Evolutionary conservation across 164 flowering plant genomes (phyloP), one percentile per base, ranked within the genome.

Genomic region (Kalanchoe fedtschenkoi): DNA sequence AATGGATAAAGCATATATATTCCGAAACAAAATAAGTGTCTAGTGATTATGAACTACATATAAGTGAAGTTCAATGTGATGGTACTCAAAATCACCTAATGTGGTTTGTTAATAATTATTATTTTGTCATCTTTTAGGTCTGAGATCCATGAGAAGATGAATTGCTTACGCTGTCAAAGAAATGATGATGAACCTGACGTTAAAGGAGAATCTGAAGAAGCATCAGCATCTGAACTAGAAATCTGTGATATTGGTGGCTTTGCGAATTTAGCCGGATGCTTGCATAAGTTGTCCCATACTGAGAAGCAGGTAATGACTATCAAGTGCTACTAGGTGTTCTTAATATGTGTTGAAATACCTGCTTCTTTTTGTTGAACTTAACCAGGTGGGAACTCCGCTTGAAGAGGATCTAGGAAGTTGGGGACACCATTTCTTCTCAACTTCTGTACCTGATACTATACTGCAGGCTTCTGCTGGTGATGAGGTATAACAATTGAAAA

Each of bases 391-490:
- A 35, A 65, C 78, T 60, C 97, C 97, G 17, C 64, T 80, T 35
- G 97, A 95, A 72, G 97, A 95, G 72, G 99, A 95, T 77, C 72
- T 95, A 61, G 77, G 77, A 57, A 88, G 79, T 68, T 95, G 99
- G 97, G 97, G 96, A 28, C 99, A 93, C 82, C 97, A 95, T 76
- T 71, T 65, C 63, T 63, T 21, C 65, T 55, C 96, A 51, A 66
- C 79, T 24, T 71, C 96, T 9, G 95, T 95, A 33, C 99, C 99
- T 66, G 99, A 95, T 79, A 59, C 73, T 61, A 83, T 85, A 65
- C 69, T 95, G 43, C 96, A 87, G 77, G 91, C 95, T 70, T 83
- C 99, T 47, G 97, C 97, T 53, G 97, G 99, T 58, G 85, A 90
- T 44, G 96, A 95, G 93, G 96, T 90, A 39, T 51, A 80, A 24